Evolutionary conservation across 2,329 filamentous ascomycete genomes (phyloP).

Genomic region (Ceratocystiopsis sp.): DNA sequence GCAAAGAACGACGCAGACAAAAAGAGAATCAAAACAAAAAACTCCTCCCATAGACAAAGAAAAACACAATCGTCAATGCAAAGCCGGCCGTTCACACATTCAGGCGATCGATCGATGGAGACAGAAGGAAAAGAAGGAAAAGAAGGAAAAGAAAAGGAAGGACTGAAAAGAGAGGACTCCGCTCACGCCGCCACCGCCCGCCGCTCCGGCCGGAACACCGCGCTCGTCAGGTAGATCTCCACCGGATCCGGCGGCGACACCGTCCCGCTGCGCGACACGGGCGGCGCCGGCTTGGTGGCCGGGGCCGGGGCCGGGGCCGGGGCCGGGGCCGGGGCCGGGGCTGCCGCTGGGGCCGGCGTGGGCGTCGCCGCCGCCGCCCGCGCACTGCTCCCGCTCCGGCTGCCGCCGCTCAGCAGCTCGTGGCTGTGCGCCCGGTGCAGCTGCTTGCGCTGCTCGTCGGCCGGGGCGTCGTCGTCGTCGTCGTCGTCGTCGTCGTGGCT

Average conservation of each 20-base stretch:
- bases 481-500: constrained; percentile 3
- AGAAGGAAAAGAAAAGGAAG: too few species aligned
- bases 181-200: constrained; percentile 5
- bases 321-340: constrained; percentile 13
- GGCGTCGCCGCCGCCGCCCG: constrained; percentile 7
- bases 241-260: constrained; percentile 8
- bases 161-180: too few species aligned
- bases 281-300: constrained; percentile 4
- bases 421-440: constrained; percentile 33
- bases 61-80: too few species aligned
- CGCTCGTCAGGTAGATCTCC: constrained; percentile 29
- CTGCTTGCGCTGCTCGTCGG: constrained; percentile 22
- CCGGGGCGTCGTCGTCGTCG: constrained; percentile 8
- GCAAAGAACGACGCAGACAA: neutral
- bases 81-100: too few species aligned
- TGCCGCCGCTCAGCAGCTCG: constrained; percentile 24
- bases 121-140: too few species aligned
- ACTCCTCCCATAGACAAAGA: neutral
- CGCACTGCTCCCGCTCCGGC: constrained; percentile 10
- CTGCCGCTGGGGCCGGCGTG: constrained; percentile 17
- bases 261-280: neutral
- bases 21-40: neutral
- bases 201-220: constrained; percentile 28
- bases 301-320: constrained; percentile 9
- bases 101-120: neutral